Conservation (phyloP, 805 yeast genomes). For the Saccharomycopsis babjevae region DNA sequence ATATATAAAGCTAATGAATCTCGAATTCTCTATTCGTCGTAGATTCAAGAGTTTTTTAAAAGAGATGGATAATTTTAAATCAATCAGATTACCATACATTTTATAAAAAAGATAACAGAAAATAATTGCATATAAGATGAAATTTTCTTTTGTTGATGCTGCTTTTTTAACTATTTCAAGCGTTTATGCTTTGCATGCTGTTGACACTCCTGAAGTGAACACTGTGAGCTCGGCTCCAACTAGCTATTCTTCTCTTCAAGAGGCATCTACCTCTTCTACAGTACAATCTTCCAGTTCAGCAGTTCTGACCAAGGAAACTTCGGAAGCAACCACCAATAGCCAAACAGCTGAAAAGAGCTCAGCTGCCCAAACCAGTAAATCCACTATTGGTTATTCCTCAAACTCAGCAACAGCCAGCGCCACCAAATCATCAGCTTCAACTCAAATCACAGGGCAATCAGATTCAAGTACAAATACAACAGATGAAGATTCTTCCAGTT, state of each 20-base stretch:
- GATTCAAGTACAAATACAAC: background rate
- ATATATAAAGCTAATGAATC: background rate
- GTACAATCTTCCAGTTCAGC: background rate
- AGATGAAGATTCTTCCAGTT: background rate
- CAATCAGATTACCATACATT: background rate
- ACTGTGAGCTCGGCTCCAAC: conserved; percentile 4
- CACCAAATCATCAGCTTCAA: background rate
- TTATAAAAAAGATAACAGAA: background rate
- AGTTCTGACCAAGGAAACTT: background rate
- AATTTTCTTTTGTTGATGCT: background rate
- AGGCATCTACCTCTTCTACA: background rate
- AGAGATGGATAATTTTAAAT: background rate
- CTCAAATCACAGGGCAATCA: too few species aligned
- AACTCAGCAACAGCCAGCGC: background rate
- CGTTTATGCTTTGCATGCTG: conserved; percentile 2
- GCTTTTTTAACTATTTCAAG: background rate
- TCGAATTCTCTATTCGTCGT: background rate
- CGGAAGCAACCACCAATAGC: background rate
- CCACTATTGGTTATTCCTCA: background rate
- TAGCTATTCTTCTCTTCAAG: background rate
- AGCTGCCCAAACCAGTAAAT: background rate
- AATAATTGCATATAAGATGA: background rate
- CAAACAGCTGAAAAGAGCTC: background rate
- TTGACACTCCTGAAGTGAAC: conserved; percentile 6
- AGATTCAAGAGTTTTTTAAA: background rate